A percentile compares a stretch with the other conserved stretches of the same genome.
phyloP scores from a whole-genome alignment of 371 early-diverging fungal species.

The Batkoa obscura region DNA sequence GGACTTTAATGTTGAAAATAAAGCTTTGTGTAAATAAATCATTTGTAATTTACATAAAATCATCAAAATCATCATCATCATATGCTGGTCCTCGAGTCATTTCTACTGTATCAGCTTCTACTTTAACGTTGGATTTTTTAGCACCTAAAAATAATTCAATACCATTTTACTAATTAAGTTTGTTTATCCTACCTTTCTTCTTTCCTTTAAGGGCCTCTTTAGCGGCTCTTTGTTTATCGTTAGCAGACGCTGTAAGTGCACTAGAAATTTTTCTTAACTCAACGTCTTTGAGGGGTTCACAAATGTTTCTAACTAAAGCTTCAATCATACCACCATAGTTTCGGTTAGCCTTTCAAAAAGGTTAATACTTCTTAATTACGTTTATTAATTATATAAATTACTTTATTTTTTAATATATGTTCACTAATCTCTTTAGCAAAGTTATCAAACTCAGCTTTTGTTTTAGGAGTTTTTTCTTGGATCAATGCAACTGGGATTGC shows the following conservation, averaged over 20 bases:
- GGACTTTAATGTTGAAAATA: too few relatives aligned
- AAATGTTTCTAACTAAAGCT: conserved; percentile 52
- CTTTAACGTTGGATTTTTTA: conserved; percentile 6
- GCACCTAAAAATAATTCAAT: neutral
- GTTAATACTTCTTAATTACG: too few relatives aligned
- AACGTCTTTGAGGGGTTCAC: conserved; percentile 53
- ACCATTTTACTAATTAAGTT: neutral
- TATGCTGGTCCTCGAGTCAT: conserved; percentile 7
- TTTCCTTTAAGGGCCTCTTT: conserved; percentile 44
- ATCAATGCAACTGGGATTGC: neutral
- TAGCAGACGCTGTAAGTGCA: conserved; percentile 57
- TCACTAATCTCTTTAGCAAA: conserved; percentile 46
- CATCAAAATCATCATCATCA: conserved; percentile 10
- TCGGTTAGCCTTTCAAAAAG: conserved; percentile 8
- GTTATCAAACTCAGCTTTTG: conserved; percentile 63
- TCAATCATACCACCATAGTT: conserved; percentile 52
- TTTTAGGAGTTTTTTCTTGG: conserved; percentile 30
- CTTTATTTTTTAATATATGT: conserved; percentile 46
- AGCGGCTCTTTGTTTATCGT: conserved; percentile 72
- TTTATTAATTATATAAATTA: conserved; percentile 11
- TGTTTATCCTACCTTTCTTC: conserved; percentile 23
- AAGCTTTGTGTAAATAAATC: too few relatives aligned
- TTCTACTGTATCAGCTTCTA: conserved; percentile 6
- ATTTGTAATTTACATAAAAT: conserved; percentile 9
- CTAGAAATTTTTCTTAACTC: conserved; percentile 64